Percentiles rank a stretch among this genome's conserved stretches.
These are phyloP conservation scores for Niebla homalea DNA, from an alignment of 495 filamentous ascomycete species.

Conservation along the genomic window DNA sequence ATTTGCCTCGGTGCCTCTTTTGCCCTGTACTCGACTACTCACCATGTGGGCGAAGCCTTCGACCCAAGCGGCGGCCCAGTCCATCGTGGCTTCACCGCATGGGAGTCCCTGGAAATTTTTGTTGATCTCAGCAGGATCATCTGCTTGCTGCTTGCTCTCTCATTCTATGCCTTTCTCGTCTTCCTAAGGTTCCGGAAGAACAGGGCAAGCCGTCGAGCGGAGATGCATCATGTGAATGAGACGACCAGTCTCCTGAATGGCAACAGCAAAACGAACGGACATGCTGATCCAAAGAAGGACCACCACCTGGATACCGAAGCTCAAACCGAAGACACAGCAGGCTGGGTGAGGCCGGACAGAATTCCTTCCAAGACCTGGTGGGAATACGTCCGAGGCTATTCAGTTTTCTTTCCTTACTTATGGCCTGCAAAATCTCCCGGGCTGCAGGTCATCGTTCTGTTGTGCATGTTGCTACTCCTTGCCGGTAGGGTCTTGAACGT, in stretches of 20 bases:
- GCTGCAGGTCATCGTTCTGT: conserved; percentile 61
- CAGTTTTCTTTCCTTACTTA: conserved; percentile 83
- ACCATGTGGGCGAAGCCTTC: conserved; percentile 48
- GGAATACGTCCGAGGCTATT: conserved; percentile 76
- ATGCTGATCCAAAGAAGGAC: conserved; percentile 37
- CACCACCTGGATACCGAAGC: conserved; percentile 31
- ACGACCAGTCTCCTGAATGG: conserved; percentile 39
- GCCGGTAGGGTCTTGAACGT: conserved; percentile 70
- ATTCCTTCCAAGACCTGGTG: conserved; percentile 63
- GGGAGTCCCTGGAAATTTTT: conserved; percentile 51
- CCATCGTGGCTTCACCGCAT: conserved; percentile 40
- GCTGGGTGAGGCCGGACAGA: conserved; percentile 54
- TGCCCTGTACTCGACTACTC: conserved; percentile 43
- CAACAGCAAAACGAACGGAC: conserved; percentile 29
- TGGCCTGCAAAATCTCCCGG: conserved; percentile 69
- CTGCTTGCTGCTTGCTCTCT: conserved; percentile 41
- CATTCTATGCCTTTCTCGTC: conserved; percentile 46
- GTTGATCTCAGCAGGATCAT: conserved; percentile 47
- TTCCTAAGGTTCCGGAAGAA: conserved; percentile 17
- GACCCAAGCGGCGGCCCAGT: conserved; percentile 32
- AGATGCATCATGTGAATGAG: conserved; percentile 34
- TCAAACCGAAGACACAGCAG: conserved; percentile 20
- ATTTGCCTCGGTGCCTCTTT: conserved; percentile 52
- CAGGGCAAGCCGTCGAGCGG: conserved; percentile 2
- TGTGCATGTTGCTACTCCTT: conserved; percentile 67